These are phyloP conservation scores for Wilhelminamyces savonicus DNA, from an alignment of 805 yeast genomes.

Conservation along the genomic window DNA sequence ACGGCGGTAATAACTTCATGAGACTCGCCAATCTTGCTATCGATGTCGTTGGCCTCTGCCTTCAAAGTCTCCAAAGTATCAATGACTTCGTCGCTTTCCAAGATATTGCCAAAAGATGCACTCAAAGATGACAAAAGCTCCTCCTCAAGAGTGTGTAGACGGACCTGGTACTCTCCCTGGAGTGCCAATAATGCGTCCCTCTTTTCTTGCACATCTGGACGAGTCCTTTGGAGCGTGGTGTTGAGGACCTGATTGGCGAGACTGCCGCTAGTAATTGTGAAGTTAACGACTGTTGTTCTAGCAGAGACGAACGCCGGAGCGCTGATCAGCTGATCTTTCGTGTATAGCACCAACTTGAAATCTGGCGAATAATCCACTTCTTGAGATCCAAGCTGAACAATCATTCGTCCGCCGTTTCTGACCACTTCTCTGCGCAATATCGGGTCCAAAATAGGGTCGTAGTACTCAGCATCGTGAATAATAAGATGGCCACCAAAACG, in stretches of 20 bases:
- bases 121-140: constrained; percentile 53
- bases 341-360: constrained; percentile 54
- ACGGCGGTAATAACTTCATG: constrained; percentile 48
- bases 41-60: constrained; percentile 49
- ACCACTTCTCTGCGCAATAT: constrained; percentile 56
- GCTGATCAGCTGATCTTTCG: constrained; percentile 47
- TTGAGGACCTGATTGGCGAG: constrained; percentile 60
- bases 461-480: constrained; percentile 73
- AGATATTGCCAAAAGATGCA: constrained; percentile 50
- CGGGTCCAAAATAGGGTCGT: constrained; percentile 67
- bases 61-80: constrained; percentile 61
- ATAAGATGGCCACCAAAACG: constrained; percentile 76
- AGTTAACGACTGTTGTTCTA: constrained; percentile 61
- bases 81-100: constrained; percentile 61
- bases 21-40: constrained; percentile 49
- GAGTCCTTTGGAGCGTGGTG: constrained; percentile 43
- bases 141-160: constrained; percentile 51
- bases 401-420: constrained; percentile 61
- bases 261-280: constrained; percentile 63
- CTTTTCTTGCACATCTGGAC: constrained; percentile 63
- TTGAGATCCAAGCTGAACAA: constrained; percentile 55
- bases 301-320: constrained; percentile 54
- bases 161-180: constrained; percentile 53
- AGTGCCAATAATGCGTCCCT: constrained; percentile 47
- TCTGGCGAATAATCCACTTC: constrained; percentile 62